Evolutionary conservation across 371 early-diverging fungal species (phyloP).

Genomic region (Mortierella sp.): DNA sequence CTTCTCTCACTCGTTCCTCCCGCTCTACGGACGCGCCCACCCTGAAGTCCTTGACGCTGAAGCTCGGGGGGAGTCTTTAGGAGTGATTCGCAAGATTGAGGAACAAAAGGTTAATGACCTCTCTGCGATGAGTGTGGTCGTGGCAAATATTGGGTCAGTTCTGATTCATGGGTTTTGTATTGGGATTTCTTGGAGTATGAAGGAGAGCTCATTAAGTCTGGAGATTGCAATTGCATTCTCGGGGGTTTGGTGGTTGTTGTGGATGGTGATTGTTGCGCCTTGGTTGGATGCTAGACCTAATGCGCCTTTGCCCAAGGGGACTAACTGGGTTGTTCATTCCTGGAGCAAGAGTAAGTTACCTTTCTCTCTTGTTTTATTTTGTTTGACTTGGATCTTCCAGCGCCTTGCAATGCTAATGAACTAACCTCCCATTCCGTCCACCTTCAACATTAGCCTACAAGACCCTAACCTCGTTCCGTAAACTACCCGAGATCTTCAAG

Average conservation of each 20-base stretch:
- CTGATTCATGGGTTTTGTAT: constrained; percentile 60
- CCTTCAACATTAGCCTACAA: constrained; percentile 29
- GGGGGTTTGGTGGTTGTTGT: constrained; percentile 66
- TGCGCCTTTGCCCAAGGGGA: constrained; percentile 68
- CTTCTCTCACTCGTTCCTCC: constrained; percentile 71
- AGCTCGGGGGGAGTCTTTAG: constrained; percentile 22
- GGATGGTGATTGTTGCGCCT: constrained; percentile 45
- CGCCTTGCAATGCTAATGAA: no score
- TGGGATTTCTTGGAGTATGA: constrained; percentile 57
- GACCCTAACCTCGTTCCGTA: constrained; percentile 28
- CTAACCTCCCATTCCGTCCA: not conserved
- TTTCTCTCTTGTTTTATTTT: not conserved
- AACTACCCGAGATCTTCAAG: constrained; percentile 58
- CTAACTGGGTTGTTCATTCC: constrained; percentile 60
- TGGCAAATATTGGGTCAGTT: constrained; percentile 58
- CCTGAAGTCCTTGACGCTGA: constrained; percentile 57
- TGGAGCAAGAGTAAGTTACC: constrained; percentile 56
- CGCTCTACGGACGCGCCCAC: constrained; percentile 65
- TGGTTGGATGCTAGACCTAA: constrained; percentile 67
- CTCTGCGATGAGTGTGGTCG: constrained; percentile 60
- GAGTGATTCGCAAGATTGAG: constrained; percentile 32
- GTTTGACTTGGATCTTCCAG: not conserved
- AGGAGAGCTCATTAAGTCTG: constrained; percentile 34
- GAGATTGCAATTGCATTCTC: constrained; percentile 62
- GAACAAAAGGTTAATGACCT: constrained; percentile 62